Evolutionary conservation across 345 rosid genomes (phyloP), one percentile per base, ranked within the genome.

Genomic region (Eucalyptus erythrocorys): DNA sequence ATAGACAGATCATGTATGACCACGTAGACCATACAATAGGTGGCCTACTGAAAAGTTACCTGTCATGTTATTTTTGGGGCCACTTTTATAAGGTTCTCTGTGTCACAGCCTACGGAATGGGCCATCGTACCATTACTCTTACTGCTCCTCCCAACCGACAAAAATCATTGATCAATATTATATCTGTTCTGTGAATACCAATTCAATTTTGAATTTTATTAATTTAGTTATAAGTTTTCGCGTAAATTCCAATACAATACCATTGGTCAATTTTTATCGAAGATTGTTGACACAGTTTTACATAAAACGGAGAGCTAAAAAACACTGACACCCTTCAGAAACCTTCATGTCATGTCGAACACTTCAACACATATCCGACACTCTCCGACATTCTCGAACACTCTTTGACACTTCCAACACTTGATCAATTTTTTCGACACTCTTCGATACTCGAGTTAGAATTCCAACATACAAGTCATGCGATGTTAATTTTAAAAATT

Each of bases 381-480:
- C 21, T 50, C 4, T 50, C 9, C 0, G 0, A 50, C 1, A 50
- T 0, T 50, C 1, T 50, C 1, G 6, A 3, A 51, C 4, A 7
- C 57, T 19, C 5, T n/a, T n/a, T n/a, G n/a, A n/a, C n/a, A n/a
- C n/a, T n/a, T 51, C 2, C 2, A 10, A 51, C 5, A 51, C 4
- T 0, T 51, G 4, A 0, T 51, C 2, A 51, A 51, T 51, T 51
- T 51, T 51, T 51, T 51, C 26, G 0, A 51, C 1, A 51, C 57
- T 51, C 2, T 51, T 51, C 26, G 0, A 51, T 0, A 51, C 57
- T 51, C 2, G 2, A 51, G 5, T 51, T 0, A 1, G 0, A 51
- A 51, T 51, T 51, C 1, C 57, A 1, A 51, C 4, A 7, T 51
- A 51, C 2, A 1, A 51, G 4, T 51, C 2, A 51, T 51, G 2